Base-by-base conservation (phyloP, 2,329 filamentous ascomycete species). In the Erysiphe pulchra region DNA sequence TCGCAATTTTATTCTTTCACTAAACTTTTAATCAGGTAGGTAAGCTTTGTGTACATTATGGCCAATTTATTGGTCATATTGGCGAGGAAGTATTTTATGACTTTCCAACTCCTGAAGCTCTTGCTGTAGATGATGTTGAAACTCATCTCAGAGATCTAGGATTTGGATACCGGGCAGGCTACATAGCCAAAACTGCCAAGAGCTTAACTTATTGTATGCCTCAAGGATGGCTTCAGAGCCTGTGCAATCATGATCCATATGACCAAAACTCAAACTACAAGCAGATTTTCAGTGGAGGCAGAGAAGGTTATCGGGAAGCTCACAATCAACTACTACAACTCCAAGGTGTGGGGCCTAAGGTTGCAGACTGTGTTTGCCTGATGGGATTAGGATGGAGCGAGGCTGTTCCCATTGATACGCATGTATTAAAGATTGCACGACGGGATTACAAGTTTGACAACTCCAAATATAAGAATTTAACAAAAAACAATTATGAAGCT, bases 341-440 rank as follows among this genome's bases (percentile, higher is more conserved):
- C 18, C 75, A 85, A 47, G 90, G 90, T 1, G 92, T 98, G 6
- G 90, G 90, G 0, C 90, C 92, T 0, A 98, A 98, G 60, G 90
- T 98, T 0, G 81, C 90, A 6, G 92, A 98, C 59, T 98, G 92
- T 57, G 86, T 95, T 8, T 93, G 82, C 57, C 65, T 98, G 17
- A 94, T 98, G 80, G 92, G 92, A 0, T 64, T 98, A 13, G 87
- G 86, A 28, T 98, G 92, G 87, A 80, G 80, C 31, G 87, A 95
- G 61, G 77, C 86, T 2, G 86, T 98, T 1, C 90, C 90, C 0
- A 82, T 98, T 31, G 90, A 98, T 60, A 98, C 92, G 1, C 92
- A 98, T 62, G 84, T 98, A 12, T 95, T 86, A 87, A 86, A 95
- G 64, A 95, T 98, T 56, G 92, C 90, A 0, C 83, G 92, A 59